Base-by-base conservation (phyloP, 2,329 filamentous ascomycete species). In the Pestalotiopsis sp. region DNA sequence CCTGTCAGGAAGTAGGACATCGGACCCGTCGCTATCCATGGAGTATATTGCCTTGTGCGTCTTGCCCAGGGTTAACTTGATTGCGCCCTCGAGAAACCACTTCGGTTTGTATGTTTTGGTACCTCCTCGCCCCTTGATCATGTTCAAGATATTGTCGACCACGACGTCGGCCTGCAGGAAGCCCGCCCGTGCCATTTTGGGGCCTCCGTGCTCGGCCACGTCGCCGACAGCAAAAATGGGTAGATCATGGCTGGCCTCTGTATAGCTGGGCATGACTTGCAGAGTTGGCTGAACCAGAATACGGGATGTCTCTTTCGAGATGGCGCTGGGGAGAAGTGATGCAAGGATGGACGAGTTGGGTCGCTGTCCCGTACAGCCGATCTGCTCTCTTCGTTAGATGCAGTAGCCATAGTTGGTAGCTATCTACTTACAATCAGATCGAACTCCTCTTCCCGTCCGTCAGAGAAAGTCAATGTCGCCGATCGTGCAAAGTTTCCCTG, bases 161-260 rank as follows among this genome's bases (percentile, higher is more conserved):
- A 84, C 85, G 2, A 84, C 71, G 17, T 81, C 78, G 0, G 81
- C 82, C 69, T 88, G 86, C 14, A 80, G 71, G 17, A 77, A 73
- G 0, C 79, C 84, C 1, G 85, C 81, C 45, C 84, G 78, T 2
- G 80, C 85, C 72, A 84, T 84, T 36, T 78, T 80, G 12, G 77
- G 76, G 0, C 76, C 76, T 1, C 78, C 77, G n/a, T 80, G 80
- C 12, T 83, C 81, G 13, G 85, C 82, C 25, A 88, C 83, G 71
- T 88, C 86, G 6, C 86, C 87, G 0, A 84, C 75, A 0, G 85
- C 85, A 72, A 86, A 88, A 14, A 88, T 79, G 75, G 62, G 64
- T 17, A 6, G 52, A n/a, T 49, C 66, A 2, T 2, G 45, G 3
- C 58, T 64, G 1, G 72, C 57, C 66, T 81, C 77, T 2, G 70